Evolutionary conservation across 306 rosid genomes (phyloP).

Genomic region (Trifolium pratense): DNA sequence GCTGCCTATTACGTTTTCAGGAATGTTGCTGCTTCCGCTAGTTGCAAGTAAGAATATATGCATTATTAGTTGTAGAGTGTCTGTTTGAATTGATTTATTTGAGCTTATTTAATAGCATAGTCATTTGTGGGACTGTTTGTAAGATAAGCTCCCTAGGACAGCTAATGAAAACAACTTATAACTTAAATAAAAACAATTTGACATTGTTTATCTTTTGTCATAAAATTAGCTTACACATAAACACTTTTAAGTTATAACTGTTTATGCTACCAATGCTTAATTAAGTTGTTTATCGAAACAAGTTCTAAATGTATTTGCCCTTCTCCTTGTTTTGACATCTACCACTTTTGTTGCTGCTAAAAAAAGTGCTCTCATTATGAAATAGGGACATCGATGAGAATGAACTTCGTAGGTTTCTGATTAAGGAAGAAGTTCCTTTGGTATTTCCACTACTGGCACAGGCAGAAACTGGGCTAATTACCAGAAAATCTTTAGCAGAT

Average conservation of each 20-base stretch:
- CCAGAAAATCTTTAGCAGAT: conserved; percentile 67
- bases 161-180: too few relatives aligned
- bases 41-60: conserved; percentile 64
- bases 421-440: conserved; percentile 79
- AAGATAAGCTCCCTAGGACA: neutral
- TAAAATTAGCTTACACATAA: neutral
- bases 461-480: conserved; percentile 57
- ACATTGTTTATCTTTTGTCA: neutral
- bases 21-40: conserved; percentile 62
- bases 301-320: neutral
- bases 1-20: conserved; percentile 78
- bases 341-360: conserved; percentile 21
- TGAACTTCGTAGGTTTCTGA: conserved; percentile 82
- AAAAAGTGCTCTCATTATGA: conserved; percentile 34
- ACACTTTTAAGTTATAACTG: neutral
- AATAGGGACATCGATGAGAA: conserved; percentile 73
- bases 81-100: neutral
- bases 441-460: conserved; percentile 68
- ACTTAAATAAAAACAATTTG: neutral
- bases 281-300: neutral
- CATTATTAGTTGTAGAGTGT: conserved; percentile 11
- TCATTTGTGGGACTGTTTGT: neutral
- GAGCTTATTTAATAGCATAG: neutral
- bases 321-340: conserved; percentile 5
- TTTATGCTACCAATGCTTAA: neutral